These are phyloP conservation scores for Penicillium thymicola DNA, from an alignment of 2,329 filamentous ascomycete species.

Conservation along the genomic window DNA sequence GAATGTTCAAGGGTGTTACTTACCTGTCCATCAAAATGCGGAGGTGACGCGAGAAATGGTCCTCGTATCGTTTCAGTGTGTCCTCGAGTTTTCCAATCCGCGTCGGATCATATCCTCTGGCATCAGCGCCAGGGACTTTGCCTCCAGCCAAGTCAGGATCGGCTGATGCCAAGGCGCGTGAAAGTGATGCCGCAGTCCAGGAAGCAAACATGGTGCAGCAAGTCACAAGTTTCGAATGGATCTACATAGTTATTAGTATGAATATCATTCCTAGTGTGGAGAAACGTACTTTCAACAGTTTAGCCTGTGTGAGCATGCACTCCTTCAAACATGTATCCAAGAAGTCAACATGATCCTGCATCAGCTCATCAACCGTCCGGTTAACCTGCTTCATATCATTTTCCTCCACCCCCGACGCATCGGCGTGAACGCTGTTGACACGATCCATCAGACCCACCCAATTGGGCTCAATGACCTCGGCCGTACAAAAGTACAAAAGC, in stretches of 20 bases:
- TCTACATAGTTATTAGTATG: constrained; percentile 52
- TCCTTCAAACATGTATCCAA: constrained; percentile 96
- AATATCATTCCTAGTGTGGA: neutral
- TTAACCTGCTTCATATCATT: constrained; percentile 51
- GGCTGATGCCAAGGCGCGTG: constrained; percentile 76
- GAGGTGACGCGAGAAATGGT: constrained; percentile 85
- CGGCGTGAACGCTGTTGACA: constrained; percentile 58
- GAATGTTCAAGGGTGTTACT: neutral
- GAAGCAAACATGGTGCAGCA: constrained; percentile 92
- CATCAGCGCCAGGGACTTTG: constrained; percentile 28
- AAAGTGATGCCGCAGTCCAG: constrained; percentile 76
- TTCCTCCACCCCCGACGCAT: constrained; percentile 36
- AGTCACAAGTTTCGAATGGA: constrained; percentile 95
- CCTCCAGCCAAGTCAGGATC: constrained; percentile 67
- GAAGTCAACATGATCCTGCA: constrained; percentile 99
- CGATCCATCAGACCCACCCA: constrained; percentile 93
- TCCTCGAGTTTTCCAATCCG: constrained; percentile 76
- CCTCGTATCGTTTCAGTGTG: constrained; percentile 85
- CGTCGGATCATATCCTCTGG: constrained; percentile 53
- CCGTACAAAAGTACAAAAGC: constrained; percentile 91
- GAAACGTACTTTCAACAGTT: constrained; percentile 72
- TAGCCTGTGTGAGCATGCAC: constrained; percentile 97
- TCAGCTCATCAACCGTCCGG: constrained; percentile 90
- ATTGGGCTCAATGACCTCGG: constrained; percentile 96
- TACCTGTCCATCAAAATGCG: constrained; percentile 86